Base-by-base conservation (phyloP, 495 filamentous ascomycete genomes). In the Penicillium odoratum region DNA sequence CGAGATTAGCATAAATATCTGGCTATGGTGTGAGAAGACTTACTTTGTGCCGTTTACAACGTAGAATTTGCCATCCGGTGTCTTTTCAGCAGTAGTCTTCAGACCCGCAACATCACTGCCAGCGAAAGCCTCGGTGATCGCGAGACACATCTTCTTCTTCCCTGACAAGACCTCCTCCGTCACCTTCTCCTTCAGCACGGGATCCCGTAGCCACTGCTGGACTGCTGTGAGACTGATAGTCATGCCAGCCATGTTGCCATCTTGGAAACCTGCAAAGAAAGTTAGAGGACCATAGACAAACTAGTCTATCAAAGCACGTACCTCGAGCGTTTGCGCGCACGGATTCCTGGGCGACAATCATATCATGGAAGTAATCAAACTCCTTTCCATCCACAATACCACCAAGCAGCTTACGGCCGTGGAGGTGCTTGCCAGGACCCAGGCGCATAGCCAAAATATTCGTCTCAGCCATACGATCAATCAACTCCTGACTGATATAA, bases 61-160 rank as follows among this genome's bases (percentile, higher is more conserved):
- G 69, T 92, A 95, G 72, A 90, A 81, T 68, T 89, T 90, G 50
- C 91, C 90, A 70, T 93, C 91, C 9, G 87, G 76, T 13, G 88
- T 93, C 79, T 92, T 90, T 57, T 78, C 82, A 9, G 91, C 91
- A 1, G 91, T 93, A 4, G 90, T 93, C 54, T 89, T 81, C 13
- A 96, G 79, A 16, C 90, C 87, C 7, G 91, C 90, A 9, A 96
- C 91, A 74, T 96, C 91, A 53, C 86, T 90, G 5, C 91, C 90
- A 28, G 91, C 91, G 70, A 96, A 96, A 9, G 91, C 91, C 70
- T 96, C 91, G 7, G 90, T 93, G 68, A 96, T 90, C 48, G 91
- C 91, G 4, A 96, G 78, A 69, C 84, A 92, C 74, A 93, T 91
- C 78, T 91, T 90, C 81, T 93, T 96, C 80, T 87, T 83, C 30